A percentile compares a stretch with the other conserved stretches of the same genome.
These are phyloP conservation scores for Emiliania huxleyi DNA, from an alignment of 78 protist genomes.

Conservation along the genomic window DNA sequence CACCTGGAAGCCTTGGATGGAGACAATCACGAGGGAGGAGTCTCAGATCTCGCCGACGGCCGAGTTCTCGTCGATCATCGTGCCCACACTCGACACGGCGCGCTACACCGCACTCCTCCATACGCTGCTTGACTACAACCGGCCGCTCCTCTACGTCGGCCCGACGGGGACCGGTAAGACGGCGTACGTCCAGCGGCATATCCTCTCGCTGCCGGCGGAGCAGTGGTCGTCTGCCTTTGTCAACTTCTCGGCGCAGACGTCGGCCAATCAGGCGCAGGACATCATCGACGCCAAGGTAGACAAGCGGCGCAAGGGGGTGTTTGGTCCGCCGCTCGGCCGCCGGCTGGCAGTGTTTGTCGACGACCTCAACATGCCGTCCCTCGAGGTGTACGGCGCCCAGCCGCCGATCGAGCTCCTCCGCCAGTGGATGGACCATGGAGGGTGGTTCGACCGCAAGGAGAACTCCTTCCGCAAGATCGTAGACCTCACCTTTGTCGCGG, in stretches of 20 bases:
- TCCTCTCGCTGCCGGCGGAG: background rate
- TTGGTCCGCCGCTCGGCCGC: conserved; percentile 75
- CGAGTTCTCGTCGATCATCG: conserved; percentile 50
- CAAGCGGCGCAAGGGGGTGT: conserved; percentile 65
- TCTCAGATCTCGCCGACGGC: conserved; percentile 28
- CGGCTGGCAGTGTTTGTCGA: conserved; percentile 78
- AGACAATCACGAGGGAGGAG: conserved; percentile 40
- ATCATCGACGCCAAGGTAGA: conserved; percentile 76
- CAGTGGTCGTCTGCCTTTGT: conserved; percentile 34
- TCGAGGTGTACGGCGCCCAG: conserved; percentile 81
- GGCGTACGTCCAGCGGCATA: conserved; percentile 37
- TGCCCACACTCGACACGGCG: conserved; percentile 76
- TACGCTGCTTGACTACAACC: background rate
- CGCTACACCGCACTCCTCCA: conserved; percentile 54
- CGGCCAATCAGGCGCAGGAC: conserved; percentile 77
- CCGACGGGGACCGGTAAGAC: conserved; percentile 85
- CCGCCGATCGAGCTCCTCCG: conserved; percentile 90
- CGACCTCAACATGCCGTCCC: conserved; percentile 89
- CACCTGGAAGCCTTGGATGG: conserved; percentile 69
- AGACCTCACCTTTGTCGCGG: conserved; percentile 69
- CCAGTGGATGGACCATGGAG: conserved; percentile 84
- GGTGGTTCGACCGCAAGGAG: conserved; percentile 82
- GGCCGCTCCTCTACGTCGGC: conserved; percentile 61
- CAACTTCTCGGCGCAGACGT: conserved; percentile 76
- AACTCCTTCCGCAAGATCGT: conserved; percentile 43